Evolutionary conservation across 164 flowering plant genomes (phyloP).

Genomic region (Magnolia changhungtana): DNA sequence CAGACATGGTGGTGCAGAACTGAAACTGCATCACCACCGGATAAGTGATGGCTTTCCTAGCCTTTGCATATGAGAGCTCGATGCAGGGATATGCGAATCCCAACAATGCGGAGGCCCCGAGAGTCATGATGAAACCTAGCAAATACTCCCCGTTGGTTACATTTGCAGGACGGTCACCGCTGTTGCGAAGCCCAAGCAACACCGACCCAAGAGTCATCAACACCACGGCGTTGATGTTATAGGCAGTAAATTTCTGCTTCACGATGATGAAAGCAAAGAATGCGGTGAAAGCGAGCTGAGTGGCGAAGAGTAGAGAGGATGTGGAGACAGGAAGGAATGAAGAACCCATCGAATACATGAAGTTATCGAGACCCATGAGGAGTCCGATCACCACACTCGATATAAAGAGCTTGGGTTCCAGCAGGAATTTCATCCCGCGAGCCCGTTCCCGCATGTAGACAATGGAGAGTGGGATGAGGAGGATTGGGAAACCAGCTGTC

Average conservation of each 20-base stretch:
- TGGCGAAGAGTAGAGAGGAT: constrained; percentile 22
- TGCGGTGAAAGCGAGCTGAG: constrained; percentile 34
- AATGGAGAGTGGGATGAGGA: constrained; percentile 13
- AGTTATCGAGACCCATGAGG: constrained; percentile 19
- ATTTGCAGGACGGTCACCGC: constrained; percentile 20
- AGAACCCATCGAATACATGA: constrained; percentile 19
- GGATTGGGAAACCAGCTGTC: constrained; percentile 18
- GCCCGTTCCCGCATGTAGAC: not conserved
- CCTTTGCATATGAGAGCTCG: constrained; percentile 17
- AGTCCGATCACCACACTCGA: constrained; percentile 14
- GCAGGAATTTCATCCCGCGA: too few relatives aligned
- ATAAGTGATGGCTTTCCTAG: constrained; percentile 16
- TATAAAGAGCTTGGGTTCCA: constrained; percentile 2
- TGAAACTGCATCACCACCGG: constrained; percentile 25
- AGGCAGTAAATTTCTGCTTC: constrained; percentile 26
- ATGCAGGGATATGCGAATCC: constrained; percentile 17
- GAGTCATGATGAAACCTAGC: constrained; percentile 25
- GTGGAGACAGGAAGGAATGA: constrained; percentile 27
- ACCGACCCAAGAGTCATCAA: constrained; percentile 26
- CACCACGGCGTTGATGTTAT: constrained; percentile 27
- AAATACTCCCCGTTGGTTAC: constrained; percentile 18
- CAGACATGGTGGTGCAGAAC: constrained; percentile 14
- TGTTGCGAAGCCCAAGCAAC: constrained; percentile 20
- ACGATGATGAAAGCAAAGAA: constrained; percentile 26
- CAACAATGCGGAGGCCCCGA: constrained; percentile 15